phyloP scores from a whole-genome alignment of 352 stramenopile genomes.

The Phytophthora pistaciae region DNA sequence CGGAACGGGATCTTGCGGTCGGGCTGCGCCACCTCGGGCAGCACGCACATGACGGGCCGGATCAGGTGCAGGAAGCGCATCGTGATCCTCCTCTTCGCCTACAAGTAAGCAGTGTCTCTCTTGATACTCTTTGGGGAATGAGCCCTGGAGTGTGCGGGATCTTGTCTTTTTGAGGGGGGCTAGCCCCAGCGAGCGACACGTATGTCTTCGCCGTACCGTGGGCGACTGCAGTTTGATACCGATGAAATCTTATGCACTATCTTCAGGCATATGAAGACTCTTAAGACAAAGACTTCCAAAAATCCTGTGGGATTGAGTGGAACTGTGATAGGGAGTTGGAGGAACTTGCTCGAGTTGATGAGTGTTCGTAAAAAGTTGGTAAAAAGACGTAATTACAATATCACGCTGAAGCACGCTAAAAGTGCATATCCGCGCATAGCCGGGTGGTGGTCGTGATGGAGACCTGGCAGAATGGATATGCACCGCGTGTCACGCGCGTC shows the following conservation, averaged over 20 bases:
- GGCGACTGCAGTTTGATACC: background rate
- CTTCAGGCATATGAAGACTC: background rate
- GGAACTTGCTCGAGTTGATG: background rate
- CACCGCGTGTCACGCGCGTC: conserved; percentile 1
- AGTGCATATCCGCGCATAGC: background rate
- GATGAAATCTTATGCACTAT: background rate
- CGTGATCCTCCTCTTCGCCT: conserved; percentile 7
- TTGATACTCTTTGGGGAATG: conserved; percentile 50
- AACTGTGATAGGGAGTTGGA: background rate
- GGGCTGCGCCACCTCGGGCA: conserved; percentile 97
- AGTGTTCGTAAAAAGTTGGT: background rate
- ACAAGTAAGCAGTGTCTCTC: conserved; percentile 1
- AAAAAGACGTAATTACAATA: conserved; percentile 4
- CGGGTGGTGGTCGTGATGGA: background rate
- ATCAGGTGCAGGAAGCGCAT: conserved; percentile 99
- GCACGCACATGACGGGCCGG: conserved; percentile 98
- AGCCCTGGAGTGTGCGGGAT: conserved; percentile 15
- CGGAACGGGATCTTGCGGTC: conserved; percentile 99
- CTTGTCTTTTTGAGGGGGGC: conserved; percentile 1
- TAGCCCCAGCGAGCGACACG: conserved; percentile 31
- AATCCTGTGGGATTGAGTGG: background rate
- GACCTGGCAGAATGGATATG: background rate
- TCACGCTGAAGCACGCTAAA: background rate
- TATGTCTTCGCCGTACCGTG: conserved; percentile 16
- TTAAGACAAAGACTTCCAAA: too few species aligned